phyloP scores from a whole-genome alignment of 371 early-diverging fungal genomes.

The Mucor racemosus region DNA sequence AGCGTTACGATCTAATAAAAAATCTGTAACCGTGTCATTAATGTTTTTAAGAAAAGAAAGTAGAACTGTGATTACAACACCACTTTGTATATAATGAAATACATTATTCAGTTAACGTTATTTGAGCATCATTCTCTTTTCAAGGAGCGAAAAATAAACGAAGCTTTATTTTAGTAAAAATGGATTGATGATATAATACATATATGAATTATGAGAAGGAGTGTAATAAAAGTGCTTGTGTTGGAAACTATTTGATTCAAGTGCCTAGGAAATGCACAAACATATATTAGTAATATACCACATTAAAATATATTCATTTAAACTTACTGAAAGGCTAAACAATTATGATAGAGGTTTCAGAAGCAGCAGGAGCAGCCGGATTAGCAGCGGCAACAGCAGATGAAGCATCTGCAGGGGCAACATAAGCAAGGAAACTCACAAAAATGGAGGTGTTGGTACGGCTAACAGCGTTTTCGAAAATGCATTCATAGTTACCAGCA shows the following conservation, averaged over 20 bases:
- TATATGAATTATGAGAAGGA: neutral
- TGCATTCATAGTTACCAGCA: slow-evolving; percentile 40
- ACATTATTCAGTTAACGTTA: no score
- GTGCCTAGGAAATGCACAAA: neutral
- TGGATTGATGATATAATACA: neutral
- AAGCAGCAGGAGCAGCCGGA: neutral
- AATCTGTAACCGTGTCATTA: no score
- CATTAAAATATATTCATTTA: neutral
- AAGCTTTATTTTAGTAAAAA: neutral
- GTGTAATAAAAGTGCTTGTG: neutral
- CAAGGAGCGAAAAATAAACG: no score
- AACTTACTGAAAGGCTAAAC: neutral
- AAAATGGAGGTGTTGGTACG: slow-evolving; percentile 11
- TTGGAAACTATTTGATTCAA: neutral
- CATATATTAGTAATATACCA: neutral
- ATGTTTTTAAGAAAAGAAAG: no score
- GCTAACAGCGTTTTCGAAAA: slow-evolving; percentile 29
- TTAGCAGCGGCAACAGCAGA: neutral
- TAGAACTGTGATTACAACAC: no score
- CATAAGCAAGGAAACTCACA: slow-evolving; percentile 1
- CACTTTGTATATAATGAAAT: no score
- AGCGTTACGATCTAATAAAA: no score
- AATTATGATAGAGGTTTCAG: slow-evolving; percentile 6
- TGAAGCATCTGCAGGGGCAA: neutral
- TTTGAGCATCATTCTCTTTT: no score